These are phyloP conservation scores for Hirschfeldia incana DNA, from an alignment of 345 rosid genomes.

Conservation along the genomic window DNA sequence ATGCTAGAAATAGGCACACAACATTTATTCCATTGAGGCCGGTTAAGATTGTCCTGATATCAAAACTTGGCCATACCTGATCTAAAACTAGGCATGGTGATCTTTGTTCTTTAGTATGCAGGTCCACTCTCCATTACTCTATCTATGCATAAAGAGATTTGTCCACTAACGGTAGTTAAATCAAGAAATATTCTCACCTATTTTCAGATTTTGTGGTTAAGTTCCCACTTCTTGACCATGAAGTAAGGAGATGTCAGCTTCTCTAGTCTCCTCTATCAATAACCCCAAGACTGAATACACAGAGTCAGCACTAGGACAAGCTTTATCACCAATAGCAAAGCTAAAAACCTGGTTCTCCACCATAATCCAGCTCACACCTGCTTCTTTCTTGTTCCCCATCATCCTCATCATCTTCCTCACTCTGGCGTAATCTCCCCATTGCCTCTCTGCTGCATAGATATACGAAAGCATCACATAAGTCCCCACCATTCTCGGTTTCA, in stretches of 20 bases:
- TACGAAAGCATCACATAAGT: slow-evolving; percentile 75
- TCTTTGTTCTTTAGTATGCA: slow-evolving; percentile 5
- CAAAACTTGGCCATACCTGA: slow-evolving; percentile 23
- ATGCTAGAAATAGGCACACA: slow-evolving; percentile 25
- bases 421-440: slow-evolving; percentile 68
- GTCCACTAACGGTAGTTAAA: neutral
- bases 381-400: slow-evolving; percentile 68
- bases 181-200: neutral
- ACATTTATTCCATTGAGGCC: neutral
- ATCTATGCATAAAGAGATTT: slow-evolving; percentile 5
- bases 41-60: slow-evolving; percentile 5
- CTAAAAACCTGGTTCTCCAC: slow-evolving; percentile 59
- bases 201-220: slow-evolving; percentile 30
- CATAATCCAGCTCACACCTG: slow-evolving; percentile 86
- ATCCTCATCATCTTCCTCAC: slow-evolving; percentile 63
- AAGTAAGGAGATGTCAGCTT: slow-evolving; percentile 51
- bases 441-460: slow-evolving; percentile 76
- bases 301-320: slow-evolving; percentile 39
- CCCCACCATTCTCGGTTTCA: slow-evolving; percentile 60
- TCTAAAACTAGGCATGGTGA: slow-evolving; percentile 20
- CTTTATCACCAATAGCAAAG: slow-evolving; percentile 60
- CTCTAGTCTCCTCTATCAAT: slow-evolving; percentile 56
- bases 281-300: slow-evolving; percentile 52
- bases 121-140: slow-evolving; percentile 12
- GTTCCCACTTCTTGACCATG: slow-evolving; percentile 49